Evolutionary conservation across 2,329 filamentous ascomycete species (phyloP).

Genomic region (Sporothrix brunneoviolacea): DNA sequence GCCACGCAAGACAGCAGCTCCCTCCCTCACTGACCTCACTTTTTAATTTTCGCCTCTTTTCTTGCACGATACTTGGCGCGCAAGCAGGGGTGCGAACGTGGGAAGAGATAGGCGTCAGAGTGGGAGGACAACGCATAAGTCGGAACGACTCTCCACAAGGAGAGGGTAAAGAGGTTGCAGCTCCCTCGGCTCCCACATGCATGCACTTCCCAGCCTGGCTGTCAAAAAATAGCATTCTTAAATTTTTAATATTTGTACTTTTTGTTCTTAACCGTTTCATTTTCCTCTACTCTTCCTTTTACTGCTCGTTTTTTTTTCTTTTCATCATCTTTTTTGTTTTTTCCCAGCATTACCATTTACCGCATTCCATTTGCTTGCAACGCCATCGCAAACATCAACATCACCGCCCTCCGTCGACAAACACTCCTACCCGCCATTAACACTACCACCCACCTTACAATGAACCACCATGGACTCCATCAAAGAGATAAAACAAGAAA

Average conservation of each 20-base stretch:
- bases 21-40: not conserved
- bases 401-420: not conserved
- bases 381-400: not conserved
- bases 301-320: not conserved
- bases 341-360: too few species aligned
- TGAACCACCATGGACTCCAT: slow-evolving; percentile 15
- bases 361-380: too few species aligned
- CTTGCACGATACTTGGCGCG: not conserved
- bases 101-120: not conserved
- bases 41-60: not conserved
- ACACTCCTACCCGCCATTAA: not conserved
- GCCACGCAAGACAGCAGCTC: slow-evolving; percentile 6
- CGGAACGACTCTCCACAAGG: not conserved
- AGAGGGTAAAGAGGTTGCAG: slow-evolving; percentile 7
- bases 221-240: not conserved
- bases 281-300: slow-evolving; percentile 1
- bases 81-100: not conserved
- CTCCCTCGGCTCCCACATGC: too few species aligned
- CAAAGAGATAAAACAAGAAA: slow-evolving; percentile 37
- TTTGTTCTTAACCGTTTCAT: not conserved
- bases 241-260: not conserved
- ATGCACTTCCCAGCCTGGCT: slow-evolving; percentile 1
- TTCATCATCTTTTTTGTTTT: not conserved
- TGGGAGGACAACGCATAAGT: slow-evolving; percentile 2
- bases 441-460: slow-evolving; percentile 1